A percentile compares a stretch with the other conserved stretches of the same genome.
phyloP scores from a whole-genome alignment of 1,284 basidiomycete species.

The Thelephora terrestris region DNA sequence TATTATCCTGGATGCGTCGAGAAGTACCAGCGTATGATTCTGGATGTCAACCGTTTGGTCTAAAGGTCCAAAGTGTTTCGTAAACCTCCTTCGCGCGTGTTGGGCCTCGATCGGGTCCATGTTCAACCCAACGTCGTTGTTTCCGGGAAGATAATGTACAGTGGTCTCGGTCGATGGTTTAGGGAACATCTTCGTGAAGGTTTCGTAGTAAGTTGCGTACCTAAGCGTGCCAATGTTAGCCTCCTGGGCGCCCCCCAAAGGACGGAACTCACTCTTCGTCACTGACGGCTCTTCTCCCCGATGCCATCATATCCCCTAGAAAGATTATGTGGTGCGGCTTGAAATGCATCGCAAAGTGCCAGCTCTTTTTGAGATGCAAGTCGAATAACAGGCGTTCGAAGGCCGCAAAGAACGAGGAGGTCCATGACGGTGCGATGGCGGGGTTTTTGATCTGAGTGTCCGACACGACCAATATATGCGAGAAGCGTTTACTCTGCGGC shows the following conservation, averaged over 20 bases:
- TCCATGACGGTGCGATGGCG: constrained; percentile 25
- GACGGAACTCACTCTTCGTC: constrained; percentile 51
- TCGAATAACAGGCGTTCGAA: constrained; percentile 50
- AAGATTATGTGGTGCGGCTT: constrained; percentile 69
- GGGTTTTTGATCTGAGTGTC: constrained; percentile 69
- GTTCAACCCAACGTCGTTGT: constrained; percentile 71
- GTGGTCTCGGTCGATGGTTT: constrained; percentile 28
- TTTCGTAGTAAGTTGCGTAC: constrained; percentile 47
- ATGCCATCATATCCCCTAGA: constrained; percentile 71
- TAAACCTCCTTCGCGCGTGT: constrained; percentile 29
- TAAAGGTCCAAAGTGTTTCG: constrained; percentile 67
- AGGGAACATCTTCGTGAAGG: constrained; percentile 57
- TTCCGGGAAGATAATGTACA: constrained; percentile 71
- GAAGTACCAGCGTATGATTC: constrained; percentile 63
- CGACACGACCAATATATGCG: constrained; percentile 62
- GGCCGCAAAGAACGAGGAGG: constrained; percentile 27
- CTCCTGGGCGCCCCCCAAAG: background rate
- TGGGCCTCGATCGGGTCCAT: constrained; percentile 11
- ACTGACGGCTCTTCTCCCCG: constrained; percentile 49
- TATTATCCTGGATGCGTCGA: constrained; percentile 70
- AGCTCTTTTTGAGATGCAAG: constrained; percentile 65
- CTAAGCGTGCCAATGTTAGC: constrained; percentile 24
- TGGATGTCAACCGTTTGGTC: constrained; percentile 45
- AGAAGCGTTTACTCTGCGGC: constrained; percentile 20
- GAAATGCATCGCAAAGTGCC: constrained; percentile 52